Conservation (phyloP, 108 stramenopile species). For the Heterococcus sp. region DNA sequence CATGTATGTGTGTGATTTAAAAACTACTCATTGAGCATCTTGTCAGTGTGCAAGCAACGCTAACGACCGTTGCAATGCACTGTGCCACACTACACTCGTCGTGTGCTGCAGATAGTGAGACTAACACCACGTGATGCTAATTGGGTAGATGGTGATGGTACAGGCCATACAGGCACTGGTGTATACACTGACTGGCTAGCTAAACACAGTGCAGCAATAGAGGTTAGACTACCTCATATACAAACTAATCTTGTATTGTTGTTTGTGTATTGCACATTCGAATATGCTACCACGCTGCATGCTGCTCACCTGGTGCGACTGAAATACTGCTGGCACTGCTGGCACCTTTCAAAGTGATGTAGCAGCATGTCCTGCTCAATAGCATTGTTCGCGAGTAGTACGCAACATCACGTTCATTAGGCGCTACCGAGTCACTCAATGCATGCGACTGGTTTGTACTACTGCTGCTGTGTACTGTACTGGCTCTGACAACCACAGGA, state of each 20-base stretch:
- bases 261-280: no score
- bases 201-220: neutral
- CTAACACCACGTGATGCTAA: constrained; percentile 92
- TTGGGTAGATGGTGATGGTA: constrained; percentile 62
- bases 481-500: neutral
- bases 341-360: no score
- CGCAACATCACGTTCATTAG: neutral
- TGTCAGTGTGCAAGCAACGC: no score
- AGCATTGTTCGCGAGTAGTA: no score
- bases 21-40: no score
- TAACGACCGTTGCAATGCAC: no score
- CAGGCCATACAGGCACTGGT: constrained; percentile 12
- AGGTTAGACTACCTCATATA: no score
- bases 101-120: constrained; percentile 63
- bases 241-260: no score
- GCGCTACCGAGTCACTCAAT: neutral
- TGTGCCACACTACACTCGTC: neutral
- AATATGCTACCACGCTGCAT: no score
- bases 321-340: no score
- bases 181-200: constrained; percentile 11
- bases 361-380: neutral
- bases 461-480: neutral
- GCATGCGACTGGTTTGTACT: neutral
- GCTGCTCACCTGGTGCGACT: no score
- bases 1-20: no score